A percentile compares a stretch with the other conserved stretches of the same genome.
Evolutionary conservation across 495 filamentous ascomycete genomes (phyloP).

Genomic region (Aspergillus nanangensis): DNA sequence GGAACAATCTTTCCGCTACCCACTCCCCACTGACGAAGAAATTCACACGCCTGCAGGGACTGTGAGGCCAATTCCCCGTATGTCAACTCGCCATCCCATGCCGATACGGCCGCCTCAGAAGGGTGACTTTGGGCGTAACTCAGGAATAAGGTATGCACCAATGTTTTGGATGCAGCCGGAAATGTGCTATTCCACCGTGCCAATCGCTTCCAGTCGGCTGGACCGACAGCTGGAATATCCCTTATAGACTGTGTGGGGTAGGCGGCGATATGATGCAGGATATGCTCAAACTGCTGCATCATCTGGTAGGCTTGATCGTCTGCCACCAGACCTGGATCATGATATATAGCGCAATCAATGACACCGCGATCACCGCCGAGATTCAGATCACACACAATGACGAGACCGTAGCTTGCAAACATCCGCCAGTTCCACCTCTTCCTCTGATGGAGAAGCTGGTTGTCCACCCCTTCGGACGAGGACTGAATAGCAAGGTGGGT

Average conservation of each 20-base stretch:
- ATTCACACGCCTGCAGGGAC: not conserved
- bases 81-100: not conserved
- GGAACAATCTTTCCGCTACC: constrained; percentile 14
- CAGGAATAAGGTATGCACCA: not conserved
- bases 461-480: not conserved
- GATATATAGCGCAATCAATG: too few species aligned
- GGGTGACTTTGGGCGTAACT: not conserved
- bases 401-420: too few species aligned
- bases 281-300: too few species aligned
- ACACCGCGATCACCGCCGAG: too few species aligned
- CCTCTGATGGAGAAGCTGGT: not conserved
- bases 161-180: not conserved
- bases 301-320: too few species aligned
- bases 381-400: too few species aligned
- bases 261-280: too few species aligned
- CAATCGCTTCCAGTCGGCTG: too few species aligned
- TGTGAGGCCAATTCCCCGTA: not conserved
- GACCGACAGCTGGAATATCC: too few species aligned
- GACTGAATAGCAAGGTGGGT: constrained; percentile 20
- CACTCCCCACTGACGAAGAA: not conserved
- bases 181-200: too few species aligned
- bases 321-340: too few species aligned
- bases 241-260: too few species aligned
- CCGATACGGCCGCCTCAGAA: not conserved
- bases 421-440: not conserved